Conservation (phyloP, 2,329 filamentous ascomycete genomes). For the Colletotrichum sp. region DNA sequence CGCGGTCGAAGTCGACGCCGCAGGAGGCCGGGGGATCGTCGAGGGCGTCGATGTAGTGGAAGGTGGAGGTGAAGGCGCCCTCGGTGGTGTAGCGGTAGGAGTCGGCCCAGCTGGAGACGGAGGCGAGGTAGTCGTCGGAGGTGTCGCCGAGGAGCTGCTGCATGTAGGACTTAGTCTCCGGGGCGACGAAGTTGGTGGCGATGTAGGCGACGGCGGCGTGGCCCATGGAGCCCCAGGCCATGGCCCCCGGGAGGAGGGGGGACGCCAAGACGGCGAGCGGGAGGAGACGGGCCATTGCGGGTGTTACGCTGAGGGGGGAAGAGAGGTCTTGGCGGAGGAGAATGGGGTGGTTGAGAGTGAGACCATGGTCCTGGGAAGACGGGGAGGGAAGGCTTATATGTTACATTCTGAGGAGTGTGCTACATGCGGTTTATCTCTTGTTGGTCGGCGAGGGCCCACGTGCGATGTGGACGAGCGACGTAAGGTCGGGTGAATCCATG, state of each 20-base stretch:
- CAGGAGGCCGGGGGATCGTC: constrained; percentile 21
- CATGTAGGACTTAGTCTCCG: constrained; percentile 34
- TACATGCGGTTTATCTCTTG: not conserved
- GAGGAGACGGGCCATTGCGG: constrained; percentile 28
- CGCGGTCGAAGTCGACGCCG: constrained; percentile 22
- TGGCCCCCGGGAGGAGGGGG: constrained; percentile 7
- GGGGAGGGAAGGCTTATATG: not conserved
- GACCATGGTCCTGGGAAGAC: not conserved
- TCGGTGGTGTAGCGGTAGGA: constrained; percentile 23
- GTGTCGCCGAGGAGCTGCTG: constrained; percentile 41
- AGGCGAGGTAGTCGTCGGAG: constrained; percentile 51
- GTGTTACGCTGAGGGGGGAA: not conserved
- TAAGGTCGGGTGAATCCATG: not conserved
- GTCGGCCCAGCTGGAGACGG: constrained; percentile 41
- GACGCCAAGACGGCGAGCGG: constrained; percentile 26
- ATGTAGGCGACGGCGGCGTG: constrained; percentile 61
- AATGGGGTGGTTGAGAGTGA: not conserved
- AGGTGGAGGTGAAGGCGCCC: constrained; percentile 22
- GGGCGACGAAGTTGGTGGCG: constrained; percentile 51
- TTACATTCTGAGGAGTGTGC: not conserved
- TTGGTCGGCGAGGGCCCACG: not conserved
- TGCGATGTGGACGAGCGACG: not conserved
- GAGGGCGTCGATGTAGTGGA: constrained; percentile 23
- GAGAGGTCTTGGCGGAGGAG: not conserved
- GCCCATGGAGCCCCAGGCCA: constrained; percentile 49